Evolutionary conservation across 768 basidiomycete genomes (phyloP), one percentile per base, ranked within the genome.

Genomic region (Cystofilobasidium bisporidii): DNA sequence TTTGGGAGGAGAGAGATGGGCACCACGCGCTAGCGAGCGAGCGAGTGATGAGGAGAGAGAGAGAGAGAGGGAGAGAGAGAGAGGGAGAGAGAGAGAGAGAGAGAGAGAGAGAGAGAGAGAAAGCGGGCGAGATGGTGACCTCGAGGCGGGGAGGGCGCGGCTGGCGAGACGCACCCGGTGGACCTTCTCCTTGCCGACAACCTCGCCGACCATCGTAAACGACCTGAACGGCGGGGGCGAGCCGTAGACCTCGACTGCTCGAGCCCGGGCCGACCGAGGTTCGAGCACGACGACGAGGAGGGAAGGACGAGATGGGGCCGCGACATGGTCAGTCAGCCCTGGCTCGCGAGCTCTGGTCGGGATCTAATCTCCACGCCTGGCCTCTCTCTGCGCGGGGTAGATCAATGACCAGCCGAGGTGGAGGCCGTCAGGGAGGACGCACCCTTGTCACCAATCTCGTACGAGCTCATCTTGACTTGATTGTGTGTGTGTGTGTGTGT

Each of bases 181-280:
- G 28, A 56, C 30, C 2, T 6, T 2, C 28, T 56, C 53, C 28
- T 32, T 28, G 26, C 53, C 53, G 30, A 17, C 18, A 18, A 56
- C n/a, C 53, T 56, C 28, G 53, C 53, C 53, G 30, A 56, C 30
- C 53, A 56, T 56, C 8, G 53, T 56, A 18, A 56, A 56, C 15
- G 18, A 22, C 4, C 53, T 9, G 53, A 56, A 56, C 15, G 53
- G 53, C 4, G 53, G 53, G 53, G 53, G 53, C 53, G 53, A 56
- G 53, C 53, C 53, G 53, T 56, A 56, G 18, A 56, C 53, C 53
- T 56, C 53, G 53, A 56, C 53, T 56, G 48, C 48, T 3, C 14
- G 53, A 14, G 4, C 3, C 43, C n/a, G n/a, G n/a, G n/a, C n/a
- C n/a, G n/a, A n/a, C n/a, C n/a, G n/a, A n/a, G n/a, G n/a, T n/a